These are phyloP conservation scores for Neonectria neomacrospora DNA, from an alignment of 2,329 filamentous ascomycete species.

Conservation along the genomic window DNA sequence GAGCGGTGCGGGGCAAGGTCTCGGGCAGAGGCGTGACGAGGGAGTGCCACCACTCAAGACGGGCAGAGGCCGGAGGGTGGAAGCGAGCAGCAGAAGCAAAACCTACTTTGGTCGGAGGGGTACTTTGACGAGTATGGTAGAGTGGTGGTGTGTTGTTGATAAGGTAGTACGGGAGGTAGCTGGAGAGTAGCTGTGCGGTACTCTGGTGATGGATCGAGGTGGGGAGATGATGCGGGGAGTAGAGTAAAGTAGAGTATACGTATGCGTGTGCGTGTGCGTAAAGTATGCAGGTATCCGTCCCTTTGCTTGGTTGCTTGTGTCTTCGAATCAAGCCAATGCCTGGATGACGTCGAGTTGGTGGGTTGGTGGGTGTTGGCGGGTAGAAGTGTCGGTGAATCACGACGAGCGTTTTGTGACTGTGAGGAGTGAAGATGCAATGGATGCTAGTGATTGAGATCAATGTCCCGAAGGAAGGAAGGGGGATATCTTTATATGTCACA, in stretches of 20 bases:
- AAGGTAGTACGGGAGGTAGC: slow-evolving; percentile 25
- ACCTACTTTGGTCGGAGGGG: slow-evolving; percentile 30
- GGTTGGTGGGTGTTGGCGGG: neutral
- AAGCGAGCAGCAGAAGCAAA: slow-evolving; percentile 20
- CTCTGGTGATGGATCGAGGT: slow-evolving; percentile 3
- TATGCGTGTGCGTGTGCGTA: too few species aligned
- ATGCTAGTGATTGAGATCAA: slow-evolving; percentile 16
- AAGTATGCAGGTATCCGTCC: slow-evolving; percentile 6
- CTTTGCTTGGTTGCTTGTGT: neutral
- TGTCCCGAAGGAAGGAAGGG: slow-evolving; percentile 23
- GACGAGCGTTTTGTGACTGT: neutral
- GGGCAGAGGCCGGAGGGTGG: slow-evolving; percentile 12
- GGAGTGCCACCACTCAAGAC: slow-evolving; percentile 20
- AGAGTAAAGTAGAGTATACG: neutral
- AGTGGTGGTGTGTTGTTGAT: slow-evolving; percentile 23
- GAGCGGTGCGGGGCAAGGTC: slow-evolving; percentile 21
- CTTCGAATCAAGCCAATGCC: slow-evolving; percentile 7
- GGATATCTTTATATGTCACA: slow-evolving; percentile 43
- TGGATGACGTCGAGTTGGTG: neutral
- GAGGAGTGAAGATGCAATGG: neutral
- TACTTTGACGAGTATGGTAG: slow-evolving; percentile 7
- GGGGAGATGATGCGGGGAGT: slow-evolving; percentile 15
- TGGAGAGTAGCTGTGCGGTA: slow-evolving; percentile 4
- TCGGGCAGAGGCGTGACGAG: slow-evolving; percentile 14
- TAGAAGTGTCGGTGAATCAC: neutral